These are phyloP conservation scores for Xylaria sp. DNA, from an alignment of 2,329 filamentous ascomycete genomes.

Conservation along the genomic window DNA sequence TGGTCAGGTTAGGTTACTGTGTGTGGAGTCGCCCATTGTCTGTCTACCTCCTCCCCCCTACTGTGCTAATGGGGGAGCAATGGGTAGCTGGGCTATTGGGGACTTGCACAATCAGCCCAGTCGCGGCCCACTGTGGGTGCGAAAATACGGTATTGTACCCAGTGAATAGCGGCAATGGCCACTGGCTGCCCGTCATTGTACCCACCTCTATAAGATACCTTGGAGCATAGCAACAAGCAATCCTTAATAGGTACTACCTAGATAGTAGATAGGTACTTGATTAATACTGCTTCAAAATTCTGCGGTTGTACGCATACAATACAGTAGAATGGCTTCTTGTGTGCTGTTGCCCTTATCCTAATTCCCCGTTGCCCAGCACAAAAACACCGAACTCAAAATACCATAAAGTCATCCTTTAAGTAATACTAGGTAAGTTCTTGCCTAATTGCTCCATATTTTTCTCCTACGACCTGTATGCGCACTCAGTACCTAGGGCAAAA, in stretches of 20 bases:
- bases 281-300: too few relatives aligned
- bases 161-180: constrained; percentile 6
- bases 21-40: constrained; percentile 8
- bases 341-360: too few relatives aligned
- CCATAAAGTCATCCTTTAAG: too few relatives aligned
- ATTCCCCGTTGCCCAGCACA: too few relatives aligned
- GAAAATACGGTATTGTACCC: neutral
- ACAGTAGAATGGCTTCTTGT: too few relatives aligned
- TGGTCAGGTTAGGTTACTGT: neutral
- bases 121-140: constrained; percentile 15
- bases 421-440: too few relatives aligned
- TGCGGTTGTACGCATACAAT: too few relatives aligned
- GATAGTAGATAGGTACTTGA: neutral
- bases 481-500: too few relatives aligned
- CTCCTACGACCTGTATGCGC: too few relatives aligned
- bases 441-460: too few relatives aligned
- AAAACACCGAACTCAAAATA: too few relatives aligned
- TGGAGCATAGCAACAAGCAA: neutral
- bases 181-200: constrained; percentile 12
- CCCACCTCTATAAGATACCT: neutral
- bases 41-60: neutral
- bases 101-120: constrained; percentile 13
- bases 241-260: neutral
- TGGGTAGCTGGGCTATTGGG: neutral
- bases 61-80: neutral